Evolutionary conservation across 441 rosid genomes (phyloP).

Genomic region (Gossypium trilobum): DNA sequence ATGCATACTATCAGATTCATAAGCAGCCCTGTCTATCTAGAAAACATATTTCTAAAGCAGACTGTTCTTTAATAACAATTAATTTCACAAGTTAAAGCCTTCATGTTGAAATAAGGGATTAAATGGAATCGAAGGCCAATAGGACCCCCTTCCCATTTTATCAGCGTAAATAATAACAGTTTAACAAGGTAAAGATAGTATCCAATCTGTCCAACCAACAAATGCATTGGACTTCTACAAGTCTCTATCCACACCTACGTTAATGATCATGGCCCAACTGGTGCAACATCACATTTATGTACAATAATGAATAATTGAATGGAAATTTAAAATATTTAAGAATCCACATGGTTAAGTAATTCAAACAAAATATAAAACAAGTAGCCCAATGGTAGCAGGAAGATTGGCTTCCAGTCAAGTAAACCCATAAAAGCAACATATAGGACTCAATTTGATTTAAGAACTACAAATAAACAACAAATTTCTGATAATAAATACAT

Average conservation of each 20-base stretch:
- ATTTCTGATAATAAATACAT: constrained; percentile 10
- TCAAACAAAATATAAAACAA: background rate
- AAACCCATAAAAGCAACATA: constrained; percentile 10
- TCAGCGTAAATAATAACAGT: background rate
- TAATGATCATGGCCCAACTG: constrained; percentile 8
- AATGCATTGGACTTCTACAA: constrained; percentile 1
- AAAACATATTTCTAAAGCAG: background rate
- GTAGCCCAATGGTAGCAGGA: background rate
- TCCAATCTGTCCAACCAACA: constrained; percentile 6
- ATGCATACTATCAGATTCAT: background rate
- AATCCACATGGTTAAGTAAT: constrained; percentile 11
- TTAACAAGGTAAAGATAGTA: background rate
- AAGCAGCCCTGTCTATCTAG: background rate
- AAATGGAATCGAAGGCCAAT: background rate
- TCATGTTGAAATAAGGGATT: background rate
- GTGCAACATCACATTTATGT: constrained; percentile 5
- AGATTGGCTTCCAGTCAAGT: background rate
- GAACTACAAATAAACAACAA: constrained; percentile 2
- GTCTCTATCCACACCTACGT: background rate
- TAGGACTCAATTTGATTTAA: background rate
- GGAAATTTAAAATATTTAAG: background rate
- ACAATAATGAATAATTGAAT: constrained; percentile 6
- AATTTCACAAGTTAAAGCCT: background rate
- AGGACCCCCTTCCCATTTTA: background rate
- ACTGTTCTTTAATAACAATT: background rate